Conservation (phyloP, 2,329 filamentous ascomycete genomes). For the Penicillium sp. region DNA sequence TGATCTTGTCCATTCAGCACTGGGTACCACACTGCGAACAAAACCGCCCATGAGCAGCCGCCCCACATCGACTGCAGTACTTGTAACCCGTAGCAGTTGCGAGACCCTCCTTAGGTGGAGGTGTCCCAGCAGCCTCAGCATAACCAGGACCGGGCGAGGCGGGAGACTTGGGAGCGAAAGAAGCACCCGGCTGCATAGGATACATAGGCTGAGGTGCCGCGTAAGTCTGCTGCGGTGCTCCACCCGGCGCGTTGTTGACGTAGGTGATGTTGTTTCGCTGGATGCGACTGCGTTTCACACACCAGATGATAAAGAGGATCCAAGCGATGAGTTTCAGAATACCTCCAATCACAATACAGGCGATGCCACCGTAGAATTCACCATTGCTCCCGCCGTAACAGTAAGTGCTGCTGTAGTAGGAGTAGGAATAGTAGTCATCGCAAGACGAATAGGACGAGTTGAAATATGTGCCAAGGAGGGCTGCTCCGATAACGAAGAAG, state of each 20-base stretch:
- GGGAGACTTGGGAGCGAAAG: conserved; percentile 7
- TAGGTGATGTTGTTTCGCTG: conserved; percentile 9
- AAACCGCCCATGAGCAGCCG: conserved; percentile 9
- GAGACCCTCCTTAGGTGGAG: conserved; percentile 11
- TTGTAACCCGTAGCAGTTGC: conserved; percentile 4
- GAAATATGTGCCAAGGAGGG: conserved; percentile 15
- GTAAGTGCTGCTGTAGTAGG: conserved; percentile 9
- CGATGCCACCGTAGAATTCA: conserved; percentile 14
- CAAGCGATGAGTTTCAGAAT: conserved; percentile 16
- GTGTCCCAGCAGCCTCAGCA: conserved; percentile 10
- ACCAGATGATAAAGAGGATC: conserved; percentile 21
- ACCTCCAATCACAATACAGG: conserved; percentile 15
- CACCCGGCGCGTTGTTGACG: conserved; percentile 3
- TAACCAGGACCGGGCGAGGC: conserved; percentile 3
- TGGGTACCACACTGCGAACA: conserved; percentile 14
- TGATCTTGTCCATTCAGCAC: neutral
- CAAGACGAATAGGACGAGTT: conserved; percentile 6
- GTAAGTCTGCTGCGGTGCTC: conserved; percentile 7
- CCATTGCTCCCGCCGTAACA: conserved; percentile 4
- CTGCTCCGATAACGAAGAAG: conserved; percentile 19
- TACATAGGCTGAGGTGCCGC: conserved; percentile 12
- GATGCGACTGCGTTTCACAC: conserved; percentile 15
- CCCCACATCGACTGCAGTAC: conserved; percentile 15
- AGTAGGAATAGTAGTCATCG: conserved; percentile 5
- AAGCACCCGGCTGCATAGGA: neutral